Percentiles rank a stretch among this genome's conserved stretches.
Evolutionary conservation across 148 eudicot genomes (phyloP).

Genomic region (Spergularia bocconei): DNA sequence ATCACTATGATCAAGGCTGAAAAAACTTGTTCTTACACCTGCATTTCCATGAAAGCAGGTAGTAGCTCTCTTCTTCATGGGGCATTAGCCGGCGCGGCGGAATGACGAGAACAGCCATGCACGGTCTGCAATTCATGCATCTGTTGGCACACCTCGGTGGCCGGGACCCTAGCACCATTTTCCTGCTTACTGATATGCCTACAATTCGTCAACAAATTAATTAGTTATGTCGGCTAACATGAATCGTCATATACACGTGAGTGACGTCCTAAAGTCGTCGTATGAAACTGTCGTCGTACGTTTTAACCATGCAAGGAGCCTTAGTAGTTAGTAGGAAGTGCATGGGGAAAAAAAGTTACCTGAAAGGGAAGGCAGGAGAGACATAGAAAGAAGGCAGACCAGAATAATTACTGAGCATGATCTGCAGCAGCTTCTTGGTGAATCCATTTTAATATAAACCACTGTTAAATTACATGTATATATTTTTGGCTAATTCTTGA

Average conservation of each 20-base stretch:
- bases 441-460: conserved; percentile 11
- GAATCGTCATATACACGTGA: background rate
- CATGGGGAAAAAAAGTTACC: conserved; percentile 19
- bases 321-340: too few relatives aligned
- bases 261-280: background rate
- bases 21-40: conserved; percentile 41
- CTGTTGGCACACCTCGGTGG: conserved; percentile 42
- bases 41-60: conserved; percentile 44
- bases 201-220: background rate
- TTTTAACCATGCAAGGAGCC: too few relatives aligned
- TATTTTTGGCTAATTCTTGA: conserved; percentile 4
- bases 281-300: too few relatives aligned
- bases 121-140: conserved; percentile 44
- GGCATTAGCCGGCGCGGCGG: conserved; percentile 31
- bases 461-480: background rate
- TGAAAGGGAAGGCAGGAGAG: conserved; percentile 24
- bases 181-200: conserved; percentile 21
- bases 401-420: conserved; percentile 21
- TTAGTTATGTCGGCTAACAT: background rate
- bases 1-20: conserved; percentile 23
- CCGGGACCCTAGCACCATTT: conserved; percentile 35
- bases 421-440: background rate
- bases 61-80: conserved; percentile 39
- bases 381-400: conserved; percentile 22
- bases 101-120: conserved; percentile 40